Evolutionary conservation across 2,329 filamentous ascomycete genomes (phyloP).

Genomic region (Aspergillus pseudoglaucus): DNA sequence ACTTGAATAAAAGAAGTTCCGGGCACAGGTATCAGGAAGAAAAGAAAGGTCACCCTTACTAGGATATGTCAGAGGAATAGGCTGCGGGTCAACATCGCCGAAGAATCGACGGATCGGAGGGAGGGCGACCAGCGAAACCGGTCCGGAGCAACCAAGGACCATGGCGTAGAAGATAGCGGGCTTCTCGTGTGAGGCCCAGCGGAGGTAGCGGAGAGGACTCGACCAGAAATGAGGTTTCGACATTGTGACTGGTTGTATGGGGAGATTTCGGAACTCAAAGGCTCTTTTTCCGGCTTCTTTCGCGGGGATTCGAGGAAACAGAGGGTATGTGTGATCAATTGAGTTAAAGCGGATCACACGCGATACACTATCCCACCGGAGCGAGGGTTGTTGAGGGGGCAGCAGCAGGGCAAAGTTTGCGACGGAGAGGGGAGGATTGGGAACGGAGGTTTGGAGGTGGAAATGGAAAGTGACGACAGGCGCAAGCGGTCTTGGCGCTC

Average conservation of each 20-base stretch:
- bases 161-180: constrained; percentile 89
- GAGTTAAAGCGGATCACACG: neutral
- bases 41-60: constrained; percentile 53
- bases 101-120: constrained; percentile 67
- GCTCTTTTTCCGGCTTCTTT: neutral
- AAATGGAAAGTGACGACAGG: constrained; percentile 23
- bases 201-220: constrained; percentile 73
- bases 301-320: neutral
- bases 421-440: constrained; percentile 4
- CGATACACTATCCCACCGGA: too few relatives aligned
- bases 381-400: too few relatives aligned
- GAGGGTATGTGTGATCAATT: constrained; percentile 7
- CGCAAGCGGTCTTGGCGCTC: constrained; percentile 33
- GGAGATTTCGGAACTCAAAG: neutral
- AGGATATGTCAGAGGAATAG: constrained; percentile 85
- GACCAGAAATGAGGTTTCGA: constrained; percentile 73
- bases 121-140: constrained; percentile 61
- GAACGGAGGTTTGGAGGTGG: constrained; percentile 17
- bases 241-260: constrained; percentile 26
- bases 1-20: neutral
- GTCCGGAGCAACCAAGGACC: constrained; percentile 66
- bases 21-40: neutral
- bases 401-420: constrained; percentile 1
- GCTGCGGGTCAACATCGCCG: constrained; percentile 65
- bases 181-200: constrained; percentile 81